Percentiles rank a stretch among this genome's conserved stretches.
phyloP scores from a whole-genome alignment of 2,329 filamentous ascomycete species.

The Orbilia oligospora region DNA sequence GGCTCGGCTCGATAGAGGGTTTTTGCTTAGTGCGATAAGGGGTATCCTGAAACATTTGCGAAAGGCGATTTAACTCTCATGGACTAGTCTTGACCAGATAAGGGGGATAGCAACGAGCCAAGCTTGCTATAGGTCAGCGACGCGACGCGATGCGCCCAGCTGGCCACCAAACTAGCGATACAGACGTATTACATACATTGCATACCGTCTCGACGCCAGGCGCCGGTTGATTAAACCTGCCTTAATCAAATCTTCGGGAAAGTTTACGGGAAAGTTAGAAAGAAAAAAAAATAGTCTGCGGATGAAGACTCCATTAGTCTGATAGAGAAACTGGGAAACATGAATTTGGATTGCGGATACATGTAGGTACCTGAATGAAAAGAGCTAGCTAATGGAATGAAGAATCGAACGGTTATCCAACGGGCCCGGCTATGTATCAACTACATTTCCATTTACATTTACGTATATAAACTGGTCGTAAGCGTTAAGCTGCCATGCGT shows the following conservation, averaged over 20 bases:
- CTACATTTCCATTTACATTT: background rate
- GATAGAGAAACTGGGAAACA: background rate
- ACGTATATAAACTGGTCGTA: background rate
- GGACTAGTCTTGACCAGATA: background rate
- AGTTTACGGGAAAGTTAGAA: background rate
- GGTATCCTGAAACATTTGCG: background rate
- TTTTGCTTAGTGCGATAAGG: too few species aligned
- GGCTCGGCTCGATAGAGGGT: too few species aligned
- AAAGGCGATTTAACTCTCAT: background rate
- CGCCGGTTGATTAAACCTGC: background rate
- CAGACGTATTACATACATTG: background rate
- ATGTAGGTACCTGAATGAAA: background rate
- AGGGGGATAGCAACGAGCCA: background rate
- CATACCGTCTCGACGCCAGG: background rate
- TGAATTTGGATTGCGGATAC: too few species aligned
- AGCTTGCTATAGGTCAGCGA: background rate
- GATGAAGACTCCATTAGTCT: constrained; percentile 12
- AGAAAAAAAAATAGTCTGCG: constrained; percentile 10
- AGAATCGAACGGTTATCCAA: background rate
- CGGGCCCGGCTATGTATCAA: background rate
- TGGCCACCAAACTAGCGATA: background rate
- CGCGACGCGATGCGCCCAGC: background rate
- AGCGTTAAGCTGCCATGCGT: too few species aligned
- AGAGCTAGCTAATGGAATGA: background rate
- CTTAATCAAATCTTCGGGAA: background rate